Percentiles rank a stretch among this genome's conserved stretches.
Conservation (phyloP, 2,329 filamentous ascomycete genomes). For the Didymella pinodella region DNA sequence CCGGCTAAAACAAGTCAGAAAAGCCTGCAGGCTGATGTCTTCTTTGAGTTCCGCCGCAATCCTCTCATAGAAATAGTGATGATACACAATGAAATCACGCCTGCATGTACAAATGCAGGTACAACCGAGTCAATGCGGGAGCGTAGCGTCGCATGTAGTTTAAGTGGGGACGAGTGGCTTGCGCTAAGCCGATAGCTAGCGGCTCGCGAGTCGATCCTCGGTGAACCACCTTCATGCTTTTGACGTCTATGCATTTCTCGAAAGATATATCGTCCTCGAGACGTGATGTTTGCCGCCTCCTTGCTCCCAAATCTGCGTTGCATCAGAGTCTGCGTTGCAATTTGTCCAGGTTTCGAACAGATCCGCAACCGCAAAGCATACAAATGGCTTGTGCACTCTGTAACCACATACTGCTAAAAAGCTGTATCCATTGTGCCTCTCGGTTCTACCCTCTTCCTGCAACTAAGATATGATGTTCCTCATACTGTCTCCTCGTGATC, state of each 20-base stretch:
- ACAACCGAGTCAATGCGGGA: constrained; percentile 11
- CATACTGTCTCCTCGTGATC: not conserved
- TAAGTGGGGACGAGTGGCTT: constrained; percentile 15
- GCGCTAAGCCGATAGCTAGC: constrained; percentile 14
- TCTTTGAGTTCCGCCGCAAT: not conserved
- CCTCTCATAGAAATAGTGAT: not conserved
- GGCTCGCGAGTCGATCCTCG: constrained; percentile 9
- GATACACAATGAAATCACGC: not conserved
- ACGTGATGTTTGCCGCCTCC: not conserved
- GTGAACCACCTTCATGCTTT: constrained; percentile 3
- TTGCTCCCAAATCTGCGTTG: not conserved
- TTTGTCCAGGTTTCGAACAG: not conserved
- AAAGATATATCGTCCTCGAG: too few relatives aligned
- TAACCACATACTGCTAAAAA: not conserved
- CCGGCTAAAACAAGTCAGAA: too few relatives aligned
- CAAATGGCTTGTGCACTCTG: not conserved
- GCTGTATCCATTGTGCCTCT: not conserved
- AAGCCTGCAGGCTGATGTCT: too few relatives aligned
- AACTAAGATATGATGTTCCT: not conserved
- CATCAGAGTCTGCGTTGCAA: not conserved
- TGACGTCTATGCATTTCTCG: not conserved
- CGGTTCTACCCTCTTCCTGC: not conserved
- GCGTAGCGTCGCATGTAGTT: constrained; percentile 8
- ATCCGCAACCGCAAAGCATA: not conserved
- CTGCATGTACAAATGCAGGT: constrained; percentile 1